These are phyloP conservation scores for Thelephora terrestris DNA, from an alignment of 1,284 basidiomycete genomes.

Conservation along the genomic window DNA sequence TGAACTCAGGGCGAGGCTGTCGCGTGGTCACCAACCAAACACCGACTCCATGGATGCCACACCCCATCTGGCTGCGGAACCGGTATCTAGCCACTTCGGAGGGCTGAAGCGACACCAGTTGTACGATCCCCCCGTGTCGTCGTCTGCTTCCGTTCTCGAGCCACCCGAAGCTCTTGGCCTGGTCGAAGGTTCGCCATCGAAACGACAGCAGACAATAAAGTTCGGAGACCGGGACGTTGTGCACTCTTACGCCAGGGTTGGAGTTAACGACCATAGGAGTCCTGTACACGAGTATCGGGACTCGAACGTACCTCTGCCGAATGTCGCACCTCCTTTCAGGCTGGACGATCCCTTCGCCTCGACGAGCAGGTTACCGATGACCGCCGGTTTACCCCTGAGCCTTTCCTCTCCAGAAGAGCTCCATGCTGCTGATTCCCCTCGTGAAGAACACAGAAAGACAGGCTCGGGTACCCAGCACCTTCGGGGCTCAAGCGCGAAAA, in stretches of 20 bases:
- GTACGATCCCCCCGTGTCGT: conserved; percentile 67
- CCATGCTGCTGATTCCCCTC: too few species aligned
- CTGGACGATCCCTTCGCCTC: conserved; percentile 1
- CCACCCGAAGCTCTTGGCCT: conserved; percentile 15
- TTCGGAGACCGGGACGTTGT: conserved; percentile 64
- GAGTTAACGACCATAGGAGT: too few species aligned
- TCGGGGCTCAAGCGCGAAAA: too few species aligned
- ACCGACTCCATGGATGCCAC: conserved; percentile 10
- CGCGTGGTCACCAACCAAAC: conserved; percentile 9
- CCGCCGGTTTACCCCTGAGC: background rate
- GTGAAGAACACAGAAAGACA: too few species aligned
- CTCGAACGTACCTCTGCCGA: too few species aligned
- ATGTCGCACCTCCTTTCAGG: conserved; percentile 15
- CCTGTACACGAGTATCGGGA: too few species aligned
- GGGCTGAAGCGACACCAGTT: conserved; percentile 65
- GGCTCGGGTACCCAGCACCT: too few species aligned
- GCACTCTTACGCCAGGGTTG: too few species aligned
- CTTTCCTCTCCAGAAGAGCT: background rate
- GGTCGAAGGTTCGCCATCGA: conserved; percentile 25
- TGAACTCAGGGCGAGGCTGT: conserved; percentile 12
- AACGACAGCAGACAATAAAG: conserved; percentile 57
- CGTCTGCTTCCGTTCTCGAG: conserved; percentile 23
- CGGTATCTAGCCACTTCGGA: conserved; percentile 18
- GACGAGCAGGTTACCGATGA: conserved; percentile 1
- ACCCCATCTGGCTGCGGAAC: conserved; percentile 8